phyloP scores from a whole-genome alignment of 345 rosid species.

The Trapa bicornis region DNA sequence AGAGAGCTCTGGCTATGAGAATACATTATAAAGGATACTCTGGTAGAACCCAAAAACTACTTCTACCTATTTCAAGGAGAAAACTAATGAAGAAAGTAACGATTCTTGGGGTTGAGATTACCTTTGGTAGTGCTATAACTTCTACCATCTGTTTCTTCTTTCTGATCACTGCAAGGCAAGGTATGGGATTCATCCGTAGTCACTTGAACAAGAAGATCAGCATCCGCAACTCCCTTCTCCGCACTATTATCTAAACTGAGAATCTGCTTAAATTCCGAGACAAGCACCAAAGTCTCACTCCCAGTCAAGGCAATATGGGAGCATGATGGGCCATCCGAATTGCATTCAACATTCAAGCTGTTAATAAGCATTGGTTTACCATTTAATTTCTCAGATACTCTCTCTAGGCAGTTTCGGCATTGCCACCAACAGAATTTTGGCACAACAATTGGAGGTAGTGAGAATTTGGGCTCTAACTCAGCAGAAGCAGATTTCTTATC shows the following conservation, averaged over 20 bases:
- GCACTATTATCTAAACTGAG: slow-evolving; percentile 6
- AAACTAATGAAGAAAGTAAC: background rate
- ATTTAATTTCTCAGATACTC: slow-evolving; percentile 2
- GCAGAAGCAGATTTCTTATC: background rate
- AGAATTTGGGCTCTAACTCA: slow-evolving; percentile 3
- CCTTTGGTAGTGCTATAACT: slow-evolving; percentile 6
- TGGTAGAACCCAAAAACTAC: background rate
- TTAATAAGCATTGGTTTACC: background rate
- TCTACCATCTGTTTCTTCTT: slow-evolving; percentile 4
- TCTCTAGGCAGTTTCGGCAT: slow-evolving; percentile 10
- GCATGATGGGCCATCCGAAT: slow-evolving; percentile 6
- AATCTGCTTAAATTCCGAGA: slow-evolving; percentile 4
- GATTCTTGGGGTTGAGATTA: background rate
- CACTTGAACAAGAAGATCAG: slow-evolving; percentile 1
- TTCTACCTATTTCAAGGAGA: background rate
- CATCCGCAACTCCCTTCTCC: background rate
- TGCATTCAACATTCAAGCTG: slow-evolving; percentile 4
- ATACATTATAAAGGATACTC: background rate
- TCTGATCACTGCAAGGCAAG: slow-evolving; percentile 1
- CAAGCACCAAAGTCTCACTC: slow-evolving; percentile 9
- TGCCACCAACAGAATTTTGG: slow-evolving; percentile 17
- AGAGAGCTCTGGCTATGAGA: no score
- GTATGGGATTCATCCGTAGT: background rate
- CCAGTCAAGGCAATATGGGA: slow-evolving; percentile 4
- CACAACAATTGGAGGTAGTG: slow-evolving; percentile 13